Base-by-base conservation (phyloP, 768 basidiomycete species). In the Sarcomyxa edulis region DNA sequence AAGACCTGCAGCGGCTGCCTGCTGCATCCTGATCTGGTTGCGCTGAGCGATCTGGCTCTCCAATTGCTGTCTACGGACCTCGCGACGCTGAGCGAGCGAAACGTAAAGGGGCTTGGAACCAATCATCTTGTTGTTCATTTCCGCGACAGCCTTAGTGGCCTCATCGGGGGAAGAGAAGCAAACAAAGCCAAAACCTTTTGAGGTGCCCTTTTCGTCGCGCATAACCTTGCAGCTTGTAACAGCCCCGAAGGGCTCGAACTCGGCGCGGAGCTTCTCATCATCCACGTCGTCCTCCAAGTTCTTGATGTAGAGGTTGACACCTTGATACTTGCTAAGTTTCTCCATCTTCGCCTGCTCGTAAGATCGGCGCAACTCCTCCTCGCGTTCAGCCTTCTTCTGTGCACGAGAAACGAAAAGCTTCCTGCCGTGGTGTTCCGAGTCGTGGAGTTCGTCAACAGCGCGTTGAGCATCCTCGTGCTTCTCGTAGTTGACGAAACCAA, bases 41-140 rank as follows among this genome's bases (percentile, higher is more conserved):
- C 96, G 92, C 67, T 97, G 93, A 47, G 91, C 91, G 57, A 97
- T 94, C 74, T 98, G 96, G 58, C 88, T 93, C 71, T 98, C 96
- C 51, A 99, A 78, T 62, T 98, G 94, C 64, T 98, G 95, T 56
- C 94, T 81, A 61, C 96, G 89, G 55, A 96, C 89, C 57, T 99
- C 96, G 46, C 93, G 92, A 49, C 95, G 91, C 61, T 99, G 96
- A 50, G 96, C 96, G 49, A 98, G 82, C 28, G 95, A 94, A 59
- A 99, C 96, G 58, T 98, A 99, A 53, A 99, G 80, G 37, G 96
- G 96, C 70, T 99, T 99, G 49, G 84, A 79, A 46, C 95, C 95
- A 55, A 98, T 90, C 84, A 98, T 98, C 72, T 95, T 95, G 79
- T 96, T 97, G 78, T 99, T 99, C 93, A 99, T 96, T 72, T 99